A percentile compares a stretch with the other conserved stretches of the same genome.
Evolutionary conservation across 805 yeast species (phyloP).

Genomic region (Soucietia sequanensis): DNA sequence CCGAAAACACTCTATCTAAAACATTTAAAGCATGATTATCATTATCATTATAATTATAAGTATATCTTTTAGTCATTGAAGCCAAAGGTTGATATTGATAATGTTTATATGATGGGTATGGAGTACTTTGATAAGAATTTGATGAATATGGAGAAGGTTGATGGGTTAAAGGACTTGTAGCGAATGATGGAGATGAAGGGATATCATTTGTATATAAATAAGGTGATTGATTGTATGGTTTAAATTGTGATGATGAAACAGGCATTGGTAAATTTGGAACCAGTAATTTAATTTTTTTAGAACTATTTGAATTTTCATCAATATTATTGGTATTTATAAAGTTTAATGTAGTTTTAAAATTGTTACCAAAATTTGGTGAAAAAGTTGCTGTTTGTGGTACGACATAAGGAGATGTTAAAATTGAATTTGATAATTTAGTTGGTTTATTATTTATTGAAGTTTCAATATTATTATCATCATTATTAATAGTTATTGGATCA

Average conservation of each 20-base stretch:
- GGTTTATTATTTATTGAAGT: too few species aligned
- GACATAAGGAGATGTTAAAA: too few species aligned
- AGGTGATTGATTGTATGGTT: background rate
- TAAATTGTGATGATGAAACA: background rate
- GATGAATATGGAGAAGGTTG: background rate
- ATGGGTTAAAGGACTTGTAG: background rate
- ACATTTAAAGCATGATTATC: constrained; percentile 17
- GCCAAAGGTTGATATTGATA: background rate
- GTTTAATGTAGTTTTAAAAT: too few species aligned
- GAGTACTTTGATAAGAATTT: too few species aligned
- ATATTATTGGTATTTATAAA: too few species aligned
- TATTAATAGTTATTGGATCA: background rate
- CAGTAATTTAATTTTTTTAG: background rate
- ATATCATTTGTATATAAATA: background rate
- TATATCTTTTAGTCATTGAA: background rate
- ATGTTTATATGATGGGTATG: background rate
- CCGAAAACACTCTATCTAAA: constrained; percentile 17
- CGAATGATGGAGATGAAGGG: background rate
- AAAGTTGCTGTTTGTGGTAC: too few species aligned
- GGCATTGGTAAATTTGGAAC: background rate
- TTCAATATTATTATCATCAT: background rate
- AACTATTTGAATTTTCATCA: too few species aligned
- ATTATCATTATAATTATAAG: constrained; percentile 8
- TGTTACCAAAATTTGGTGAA: too few species aligned
- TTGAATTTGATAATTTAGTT: too few species aligned